A percentile compares a stretch with the other conserved stretches of the same genome.
Evolutionary conservation across 495 filamentous ascomycete species (phyloP).

Genomic region (Bacidia rubella): DNA sequence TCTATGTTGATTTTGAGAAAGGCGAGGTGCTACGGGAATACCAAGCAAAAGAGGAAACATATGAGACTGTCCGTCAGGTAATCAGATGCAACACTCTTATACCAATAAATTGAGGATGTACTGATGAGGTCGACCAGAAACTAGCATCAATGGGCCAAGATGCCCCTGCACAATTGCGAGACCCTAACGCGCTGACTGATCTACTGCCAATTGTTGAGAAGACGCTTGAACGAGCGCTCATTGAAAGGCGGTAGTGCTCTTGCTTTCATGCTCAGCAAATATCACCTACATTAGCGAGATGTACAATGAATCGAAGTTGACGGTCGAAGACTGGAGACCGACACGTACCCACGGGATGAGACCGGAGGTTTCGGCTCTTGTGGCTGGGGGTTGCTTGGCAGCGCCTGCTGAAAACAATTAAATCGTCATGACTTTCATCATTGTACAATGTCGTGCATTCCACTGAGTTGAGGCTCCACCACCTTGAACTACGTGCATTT

Average conservation of each 20-base stretch:
- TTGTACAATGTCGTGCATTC: no score
- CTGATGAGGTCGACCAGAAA: slow-evolving; percentile 32
- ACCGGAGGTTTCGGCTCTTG: no score
- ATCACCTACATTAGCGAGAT: no score
- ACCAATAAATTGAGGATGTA: slow-evolving; percentile 6
- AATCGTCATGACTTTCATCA: not conserved
- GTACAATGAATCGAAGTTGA: no score
- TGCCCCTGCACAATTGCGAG: slow-evolving; percentile 63
- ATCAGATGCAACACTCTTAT: not conserved
- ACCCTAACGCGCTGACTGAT: slow-evolving; percentile 65
- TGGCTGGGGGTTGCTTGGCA: not conserved
- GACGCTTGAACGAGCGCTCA: slow-evolving; percentile 25
- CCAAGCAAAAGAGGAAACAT: slow-evolving; percentile 63
- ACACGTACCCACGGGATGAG: no score
- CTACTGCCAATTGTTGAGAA: slow-evolving; percentile 58
- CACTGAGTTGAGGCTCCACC: no score
- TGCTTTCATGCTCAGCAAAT: no score
- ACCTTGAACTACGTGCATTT: no score
- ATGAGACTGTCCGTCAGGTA: slow-evolving; percentile 65
- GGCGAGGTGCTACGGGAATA: slow-evolving; percentile 81
- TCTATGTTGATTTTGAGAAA: slow-evolving; percentile 82
- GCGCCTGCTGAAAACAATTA: not conserved
- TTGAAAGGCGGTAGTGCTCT: not conserved
- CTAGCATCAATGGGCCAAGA: slow-evolving; percentile 60
- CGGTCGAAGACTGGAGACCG: no score